A percentile compares a stretch with the other conserved stretches of the same genome.
phyloP scores from a whole-genome alignment of 495 filamentous ascomycete genomes.

The Letharia lupina region DNA sequence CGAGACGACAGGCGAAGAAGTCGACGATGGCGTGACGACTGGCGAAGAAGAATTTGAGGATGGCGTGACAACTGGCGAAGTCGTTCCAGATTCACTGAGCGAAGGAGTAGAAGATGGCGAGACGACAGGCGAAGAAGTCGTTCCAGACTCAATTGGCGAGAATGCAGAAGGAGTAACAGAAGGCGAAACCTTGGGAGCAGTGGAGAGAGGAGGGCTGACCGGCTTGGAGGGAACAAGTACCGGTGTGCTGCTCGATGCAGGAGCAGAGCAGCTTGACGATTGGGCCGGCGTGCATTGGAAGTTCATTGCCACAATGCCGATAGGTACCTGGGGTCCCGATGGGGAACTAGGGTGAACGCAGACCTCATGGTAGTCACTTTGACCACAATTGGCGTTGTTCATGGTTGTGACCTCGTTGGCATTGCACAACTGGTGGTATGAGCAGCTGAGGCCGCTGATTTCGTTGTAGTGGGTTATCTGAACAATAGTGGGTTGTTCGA shows the following conservation, averaged over 20 bases:
- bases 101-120: constrained; percentile 19
- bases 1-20: not conserved
- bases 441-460: constrained; percentile 71
- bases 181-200: constrained; percentile 13
- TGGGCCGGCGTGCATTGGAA: constrained; percentile 62
- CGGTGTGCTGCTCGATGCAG: not conserved
- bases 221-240: constrained; percentile 12
- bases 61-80: not conserved
- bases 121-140: constrained; percentile 1
- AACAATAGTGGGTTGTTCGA: constrained; percentile 64
- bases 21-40: not conserved
- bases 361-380: constrained; percentile 75
- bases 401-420: constrained; percentile 58
- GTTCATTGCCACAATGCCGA: constrained; percentile 61
- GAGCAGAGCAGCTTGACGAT: constrained; percentile 36
- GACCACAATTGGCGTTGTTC: constrained; percentile 77
- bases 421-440: constrained; percentile 57
- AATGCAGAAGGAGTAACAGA: constrained; percentile 4
- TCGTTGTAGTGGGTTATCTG: constrained; percentile 78
- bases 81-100: constrained; percentile 11
- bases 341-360: constrained; percentile 54
- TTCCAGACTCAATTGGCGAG: constrained; percentile 2
- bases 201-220: constrained; percentile 26
- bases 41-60: constrained; percentile 4
- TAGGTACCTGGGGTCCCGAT: constrained; percentile 34